Evolutionary conservation across 805 yeast species (phyloP).

Genomic region (Tetrapisispora pingtungensis): DNA sequence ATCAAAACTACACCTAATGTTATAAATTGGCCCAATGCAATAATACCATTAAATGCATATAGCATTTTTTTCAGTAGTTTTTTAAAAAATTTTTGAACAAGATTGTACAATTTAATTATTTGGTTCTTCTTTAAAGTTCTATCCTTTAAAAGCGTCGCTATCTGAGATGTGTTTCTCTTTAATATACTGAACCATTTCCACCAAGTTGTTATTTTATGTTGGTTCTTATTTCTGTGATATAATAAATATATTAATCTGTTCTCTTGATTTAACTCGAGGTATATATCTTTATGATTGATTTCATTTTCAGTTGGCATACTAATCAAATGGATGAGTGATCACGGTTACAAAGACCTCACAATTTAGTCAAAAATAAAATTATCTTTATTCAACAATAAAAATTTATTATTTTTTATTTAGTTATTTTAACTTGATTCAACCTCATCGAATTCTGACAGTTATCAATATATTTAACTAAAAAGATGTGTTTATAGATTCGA

Average conservation of each 20-base stretch:
- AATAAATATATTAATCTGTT: slow-evolving; percentile 49
- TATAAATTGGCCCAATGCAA: slow-evolving; percentile 69
- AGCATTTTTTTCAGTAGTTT: slow-evolving; percentile 40
- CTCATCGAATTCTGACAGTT: too few species aligned
- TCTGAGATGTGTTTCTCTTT: slow-evolving; percentile 38
- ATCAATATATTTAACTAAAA: too few species aligned
- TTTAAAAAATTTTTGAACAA: slow-evolving; percentile 25
- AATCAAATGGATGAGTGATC: too few species aligned
- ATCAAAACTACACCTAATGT: slow-evolving; percentile 61
- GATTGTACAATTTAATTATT: slow-evolving; percentile 7
- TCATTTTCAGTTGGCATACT: background rate
- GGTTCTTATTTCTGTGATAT: slow-evolving; percentile 65
- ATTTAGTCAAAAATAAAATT: too few species aligned
- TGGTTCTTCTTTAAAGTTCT: slow-evolving; percentile 7
- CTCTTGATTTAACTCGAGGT: slow-evolving; percentile 35
- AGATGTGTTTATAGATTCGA: too few species aligned
- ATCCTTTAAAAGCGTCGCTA: slow-evolving; percentile 5
- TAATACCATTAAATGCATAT: slow-evolving; percentile 52
- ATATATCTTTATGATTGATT: background rate
- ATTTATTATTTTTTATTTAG: too few species aligned
- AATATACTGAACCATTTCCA: slow-evolving; percentile 60
- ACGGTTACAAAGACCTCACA: background rate
- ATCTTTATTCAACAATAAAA: too few species aligned
- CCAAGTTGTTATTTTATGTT: slow-evolving; percentile 66
- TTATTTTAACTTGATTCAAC: too few species aligned